Percentiles rank a stretch among this genome's conserved stretches.
Conservation (phyloP, 2,329 filamentous ascomycete genomes). For the Paraconiothyrium brasiliense region DNA sequence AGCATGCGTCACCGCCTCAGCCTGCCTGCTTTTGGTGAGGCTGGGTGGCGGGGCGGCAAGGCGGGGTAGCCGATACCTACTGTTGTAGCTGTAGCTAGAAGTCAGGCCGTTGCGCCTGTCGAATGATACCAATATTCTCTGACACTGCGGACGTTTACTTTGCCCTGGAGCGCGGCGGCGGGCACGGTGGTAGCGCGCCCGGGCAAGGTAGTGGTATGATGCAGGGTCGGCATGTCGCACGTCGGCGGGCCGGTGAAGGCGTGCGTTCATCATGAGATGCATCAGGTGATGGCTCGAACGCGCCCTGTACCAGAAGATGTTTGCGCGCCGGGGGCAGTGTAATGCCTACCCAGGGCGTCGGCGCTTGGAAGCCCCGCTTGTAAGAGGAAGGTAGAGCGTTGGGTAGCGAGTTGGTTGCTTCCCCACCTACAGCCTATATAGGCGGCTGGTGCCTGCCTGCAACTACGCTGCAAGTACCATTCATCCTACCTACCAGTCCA, state of each 20-base stretch:
- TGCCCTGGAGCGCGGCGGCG: not conserved
- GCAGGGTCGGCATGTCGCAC: slow-evolving; percentile 11
- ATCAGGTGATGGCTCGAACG: slow-evolving; percentile 10
- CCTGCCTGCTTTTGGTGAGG: not conserved
- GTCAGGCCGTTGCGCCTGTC: slow-evolving; percentile 6
- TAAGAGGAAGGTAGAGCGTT: not conserved
- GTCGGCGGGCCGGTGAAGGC: slow-evolving; percentile 2
- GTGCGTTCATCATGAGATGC: slow-evolving; percentile 6
- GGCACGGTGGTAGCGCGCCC: not conserved
- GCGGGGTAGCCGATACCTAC: not conserved
- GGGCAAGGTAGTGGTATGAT: not conserved
- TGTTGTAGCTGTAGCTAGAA: slow-evolving; percentile 1
- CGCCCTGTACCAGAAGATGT: not conserved
- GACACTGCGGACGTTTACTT: not conserved
- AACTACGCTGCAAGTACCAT: not conserved
- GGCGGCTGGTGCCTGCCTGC: not conserved
- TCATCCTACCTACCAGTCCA: not conserved
- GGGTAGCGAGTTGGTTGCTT: not conserved
- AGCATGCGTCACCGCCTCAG: not conserved
- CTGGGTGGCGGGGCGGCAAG: slow-evolving; percentile 9
- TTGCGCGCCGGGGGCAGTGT: slow-evolving; percentile 1
- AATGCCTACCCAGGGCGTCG: not conserved
- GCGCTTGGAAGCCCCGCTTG: not conserved
- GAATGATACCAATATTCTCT: slow-evolving; percentile 10
- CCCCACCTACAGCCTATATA: not conserved